Conservation (phyloP, 768 basidiomycete species). For the Inosperma sp. region DNA sequence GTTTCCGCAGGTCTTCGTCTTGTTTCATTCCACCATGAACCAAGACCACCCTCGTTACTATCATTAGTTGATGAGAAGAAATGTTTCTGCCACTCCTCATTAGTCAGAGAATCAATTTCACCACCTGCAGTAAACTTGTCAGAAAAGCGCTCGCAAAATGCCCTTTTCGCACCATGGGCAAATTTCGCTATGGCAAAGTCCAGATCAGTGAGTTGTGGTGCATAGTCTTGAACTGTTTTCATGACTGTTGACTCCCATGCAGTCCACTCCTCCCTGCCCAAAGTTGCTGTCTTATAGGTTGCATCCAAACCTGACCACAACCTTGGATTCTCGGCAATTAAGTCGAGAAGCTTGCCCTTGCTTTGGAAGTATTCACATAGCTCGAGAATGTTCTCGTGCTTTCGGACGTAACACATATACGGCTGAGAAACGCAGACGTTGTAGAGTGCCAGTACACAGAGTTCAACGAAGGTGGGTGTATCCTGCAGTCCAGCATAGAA, state of each 20-base stretch:
- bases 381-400: slow-evolving; percentile 20
- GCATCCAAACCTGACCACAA: slow-evolving; percentile 14
- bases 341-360: slow-evolving; percentile 11
- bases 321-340: slow-evolving; percentile 16
- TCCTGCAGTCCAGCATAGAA: slow-evolving; percentile 20
- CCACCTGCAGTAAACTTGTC: slow-evolving; percentile 22
- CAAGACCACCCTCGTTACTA: slow-evolving; percentile 24
- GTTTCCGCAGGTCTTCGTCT: slow-evolving; percentile 5
- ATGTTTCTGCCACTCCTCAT: slow-evolving; percentile 1
- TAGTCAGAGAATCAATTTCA: slow-evolving; percentile 10
- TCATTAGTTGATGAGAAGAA: slow-evolving; percentile 26
- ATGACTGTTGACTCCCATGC: slow-evolving; percentile 12
- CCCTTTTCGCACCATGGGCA: slow-evolving; percentile 17
- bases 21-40: slow-evolving; percentile 9
- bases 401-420: slow-evolving; percentile 21
- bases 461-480: slow-evolving; percentile 25
- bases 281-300: slow-evolving; percentile 2
- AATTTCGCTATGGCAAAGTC: slow-evolving; percentile 15
- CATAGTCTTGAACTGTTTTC: slow-evolving; percentile 8
- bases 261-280: slow-evolving; percentile 13
- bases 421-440: slow-evolving; percentile 20
- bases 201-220: slow-evolving; percentile 13
- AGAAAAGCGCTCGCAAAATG: slow-evolving; percentile 22
- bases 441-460: slow-evolving; percentile 21
- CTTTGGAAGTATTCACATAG: slow-evolving; percentile 19